Base-by-base conservation (phyloP, 2,329 filamentous ascomycete species). In the Metarhizium humberi region DNA sequence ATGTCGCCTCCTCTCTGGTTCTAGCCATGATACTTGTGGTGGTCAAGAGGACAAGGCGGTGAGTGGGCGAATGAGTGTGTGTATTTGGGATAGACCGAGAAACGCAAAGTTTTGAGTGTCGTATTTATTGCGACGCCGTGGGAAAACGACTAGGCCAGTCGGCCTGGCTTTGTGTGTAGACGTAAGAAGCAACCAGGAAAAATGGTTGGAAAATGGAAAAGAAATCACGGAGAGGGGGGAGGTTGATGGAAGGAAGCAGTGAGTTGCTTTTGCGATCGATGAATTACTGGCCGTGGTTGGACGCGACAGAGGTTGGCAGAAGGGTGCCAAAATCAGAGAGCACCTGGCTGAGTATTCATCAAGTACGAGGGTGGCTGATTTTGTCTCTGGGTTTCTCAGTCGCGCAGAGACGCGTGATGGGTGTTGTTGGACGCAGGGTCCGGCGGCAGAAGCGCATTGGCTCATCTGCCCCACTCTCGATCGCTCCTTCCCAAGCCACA, bases 1-100 rank as follows among this genome's bases (percentile, higher is more conserved):
- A 54, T 50, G 54, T 51, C 45, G 59, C 58, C 11, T 68, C 65
- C 54, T 68, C 66, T 52, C 65, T 68, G 51, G 68, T 70, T 51
- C 66, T 66, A 54, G 67, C 67, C 67, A 69, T 69, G 54, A 48
- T 38, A 38, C 20, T 11, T 36, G 14, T 45, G 42, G 42, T 6
- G 18, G 2, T 18, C 20, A 25, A 25, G 25, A 25, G 25, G 25
- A 25, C 25, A 25, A 25, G 25, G 25, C 25, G 3, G 25, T 25
- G 25, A 25, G 42, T 20, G 42, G 40, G 18, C 30, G 34, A n/a
- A 49, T 57, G 45, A 3, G 45, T 4, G 45, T 48, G 25, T 10
- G 20, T 48, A 25, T 10, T n/a, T 20, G 45, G 3, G 45, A 30
- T 30, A 20, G 20, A 13, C 4, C 14, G 20, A 30, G 45, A 48